phyloP scores from a whole-genome alignment of 164 flowering plant species.

The Magnolia sinica region DNA sequence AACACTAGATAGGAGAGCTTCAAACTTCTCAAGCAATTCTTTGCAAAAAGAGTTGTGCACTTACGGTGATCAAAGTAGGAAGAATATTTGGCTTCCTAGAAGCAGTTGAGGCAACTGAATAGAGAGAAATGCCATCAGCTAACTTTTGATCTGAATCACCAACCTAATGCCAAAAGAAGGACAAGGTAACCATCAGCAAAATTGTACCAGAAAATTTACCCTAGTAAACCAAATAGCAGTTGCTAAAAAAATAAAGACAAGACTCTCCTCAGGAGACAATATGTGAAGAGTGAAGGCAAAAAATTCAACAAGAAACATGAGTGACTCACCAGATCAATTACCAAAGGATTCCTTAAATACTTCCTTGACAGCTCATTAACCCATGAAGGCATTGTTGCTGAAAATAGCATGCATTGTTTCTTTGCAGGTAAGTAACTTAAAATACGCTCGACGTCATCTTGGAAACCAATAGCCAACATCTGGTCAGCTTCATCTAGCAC shows the following conservation, averaged over 20 bases:
- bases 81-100: slow-evolving; percentile 26
- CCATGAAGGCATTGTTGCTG: slow-evolving; percentile 41
- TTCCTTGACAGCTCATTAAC: slow-evolving; percentile 29
- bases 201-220: background rate
- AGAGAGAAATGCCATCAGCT: slow-evolving; percentile 32
- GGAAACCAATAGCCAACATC: slow-evolving; percentile 34
- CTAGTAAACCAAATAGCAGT: background rate
- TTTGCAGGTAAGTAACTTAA: slow-evolving; percentile 27
- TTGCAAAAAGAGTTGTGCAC: slow-evolving; percentile 1
- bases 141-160: slow-evolving; percentile 32
- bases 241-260: background rate
- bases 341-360: slow-evolving; percentile 26
- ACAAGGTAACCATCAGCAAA: background rate
- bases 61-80: slow-evolving; percentile 24
- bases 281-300: background rate
- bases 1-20: background rate
- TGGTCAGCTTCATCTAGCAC: slow-evolving; percentile 41
- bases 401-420: slow-evolving; percentile 32
- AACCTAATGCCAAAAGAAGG: slow-evolving; percentile 20
- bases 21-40: background rate
- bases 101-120: slow-evolving; percentile 23
- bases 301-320: background rate
- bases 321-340: slow-evolving; percentile 33
- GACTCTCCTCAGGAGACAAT: background rate
- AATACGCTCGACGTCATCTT: slow-evolving; percentile 33